Evolutionary conservation across 2,329 filamentous ascomycete species (phyloP), one percentile per base, ranked within the genome.

Genomic region (Epichloe typhina): DNA sequence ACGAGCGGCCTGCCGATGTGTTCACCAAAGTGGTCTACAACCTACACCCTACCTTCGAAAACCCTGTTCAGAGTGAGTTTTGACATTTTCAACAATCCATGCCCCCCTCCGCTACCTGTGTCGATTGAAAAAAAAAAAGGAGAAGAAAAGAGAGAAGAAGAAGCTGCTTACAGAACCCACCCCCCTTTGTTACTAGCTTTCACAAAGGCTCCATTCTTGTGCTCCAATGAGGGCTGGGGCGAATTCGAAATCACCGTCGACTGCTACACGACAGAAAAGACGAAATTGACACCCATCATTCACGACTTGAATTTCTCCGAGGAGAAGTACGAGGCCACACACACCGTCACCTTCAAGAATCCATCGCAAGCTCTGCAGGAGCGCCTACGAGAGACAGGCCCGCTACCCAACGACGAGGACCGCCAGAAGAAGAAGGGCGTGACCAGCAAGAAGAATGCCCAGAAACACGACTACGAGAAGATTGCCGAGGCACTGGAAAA

Each of bases 221-320:
- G 95, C 68, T 75, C 82, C 56, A 95, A 98, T 69, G 87, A 96
- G 70, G 93, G 93, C 59, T 98, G 93, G 93, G 93, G 93, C 62
- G 93, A 97, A 71, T 98, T 98, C 66, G 93, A 97, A 65, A 91
- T 98, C 82, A 76, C 75, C 46, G 93, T 97, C 62, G 81, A 86
- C 55, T 77, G 94, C 59, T 85, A 83, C 63, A 86, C 85, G 42
- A 82, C 85, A 33, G 88, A 93, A 69, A 96, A 96, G 74, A 84
- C 84, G 52, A 91, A 95, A 62, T 80, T 88, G 62, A 75, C 79
- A 13, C 66, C 65, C 53, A 75, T 98, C 56, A 71, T 75, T 47
- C 93, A 98, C 68, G 93, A 98, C 64, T 77, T 98, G 54, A 96
- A 97, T 75, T 98, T 98, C 68, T 77, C 80, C 58, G 77, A 83